Base-by-base conservation (phyloP, 78 protist genomes). In the Reticulomyxa filosa region DNA sequence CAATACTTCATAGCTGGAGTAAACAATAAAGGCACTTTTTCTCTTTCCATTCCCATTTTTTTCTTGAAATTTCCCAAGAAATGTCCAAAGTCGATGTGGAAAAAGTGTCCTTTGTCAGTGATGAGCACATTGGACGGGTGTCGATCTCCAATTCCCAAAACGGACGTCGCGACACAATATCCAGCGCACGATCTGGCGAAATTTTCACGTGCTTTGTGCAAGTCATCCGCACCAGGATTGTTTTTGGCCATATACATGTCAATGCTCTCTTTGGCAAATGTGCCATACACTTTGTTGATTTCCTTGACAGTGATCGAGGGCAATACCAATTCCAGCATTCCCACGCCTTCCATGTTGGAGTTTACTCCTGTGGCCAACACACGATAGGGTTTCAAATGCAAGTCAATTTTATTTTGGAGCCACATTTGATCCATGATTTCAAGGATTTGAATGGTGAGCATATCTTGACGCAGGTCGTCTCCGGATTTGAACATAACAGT, bases 41-140 rank as follows among this genome's bases (percentile, higher is more conserved):
- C 98, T 17, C 98, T 64, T 59, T 77, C 79, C 72, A 8, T 46
- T 57, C 91, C 93, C 13, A 63, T 48, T 50, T 17, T 53, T 17
- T 53, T 53, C 11, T 17, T 53, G 59, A 7, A 53, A 6, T 72
- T 66, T 5, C 90, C 90, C 23, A 88, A 68, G 37, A 88, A 82
- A 42, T 78, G 81, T 11, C 89, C 89, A 70, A 83, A 84, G 65
- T 88, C 90, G 56, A 88, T 88, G 73, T 84, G 95, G 35, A 79
- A 79, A 20, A 79, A 26, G n/a, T 65, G 29, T 11, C 84, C 84
- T 3, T 52, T 57, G 3, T 67, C 77, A 26, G 81, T 62, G 46
- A 85, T 55, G 93, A 89, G 84, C 33, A 84, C 52, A 57, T 90
- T 90, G 73, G 86, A 93, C 38, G 80, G 76, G 75, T 92, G 97